Conservation (phyloP, 805 yeast species). For the Saturnispora galanensis region DNA sequence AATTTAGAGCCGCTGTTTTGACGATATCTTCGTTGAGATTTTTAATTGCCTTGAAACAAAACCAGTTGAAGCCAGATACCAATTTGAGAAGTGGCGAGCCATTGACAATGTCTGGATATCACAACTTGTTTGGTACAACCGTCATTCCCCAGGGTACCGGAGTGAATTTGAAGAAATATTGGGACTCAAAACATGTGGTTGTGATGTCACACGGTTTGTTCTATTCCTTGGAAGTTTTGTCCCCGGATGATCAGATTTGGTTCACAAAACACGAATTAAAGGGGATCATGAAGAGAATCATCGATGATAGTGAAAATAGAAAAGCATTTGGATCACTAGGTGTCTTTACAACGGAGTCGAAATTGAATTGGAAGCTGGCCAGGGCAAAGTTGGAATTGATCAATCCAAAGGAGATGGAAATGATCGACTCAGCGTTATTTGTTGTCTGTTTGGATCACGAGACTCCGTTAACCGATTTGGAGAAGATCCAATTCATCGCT, state of each 20-base stretch:
- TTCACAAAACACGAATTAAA: slow-evolving; percentile 44
- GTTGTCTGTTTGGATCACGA: slow-evolving; percentile 42
- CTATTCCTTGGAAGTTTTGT: slow-evolving; percentile 40
- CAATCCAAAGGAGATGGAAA: slow-evolving; percentile 28
- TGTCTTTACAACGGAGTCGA: slow-evolving; percentile 44
- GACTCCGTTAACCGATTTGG: slow-evolving; percentile 36
- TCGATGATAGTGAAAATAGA: slow-evolving; percentile 30
- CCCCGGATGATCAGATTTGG: slow-evolving; percentile 36
- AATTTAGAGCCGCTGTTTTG: slow-evolving; percentile 57
- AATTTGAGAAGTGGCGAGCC: slow-evolving; percentile 41
- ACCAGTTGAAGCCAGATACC: slow-evolving; percentile 46
- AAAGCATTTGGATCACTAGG: slow-evolving; percentile 36
- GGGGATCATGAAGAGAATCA: slow-evolving; percentile 32
- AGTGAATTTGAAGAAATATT: slow-evolving; percentile 29
- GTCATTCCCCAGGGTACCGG: slow-evolving; percentile 39
- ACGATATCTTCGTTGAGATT: slow-evolving; percentile 60
- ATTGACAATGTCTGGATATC: slow-evolving; percentile 59
- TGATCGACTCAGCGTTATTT: slow-evolving; percentile 42
- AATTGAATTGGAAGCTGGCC: slow-evolving; percentile 38
- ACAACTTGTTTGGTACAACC: slow-evolving; percentile 60
- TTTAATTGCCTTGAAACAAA: slow-evolving; percentile 46
- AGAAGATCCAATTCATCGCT: slow-evolving; percentile 38
- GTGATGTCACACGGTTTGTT: slow-evolving; percentile 41
- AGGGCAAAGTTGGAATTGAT: slow-evolving; percentile 32
- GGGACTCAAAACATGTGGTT: slow-evolving; percentile 40